These are phyloP conservation scores for Pleurotus tuber-regium DNA, from an alignment of 768 basidiomycete genomes.

Conservation along the genomic window DNA sequence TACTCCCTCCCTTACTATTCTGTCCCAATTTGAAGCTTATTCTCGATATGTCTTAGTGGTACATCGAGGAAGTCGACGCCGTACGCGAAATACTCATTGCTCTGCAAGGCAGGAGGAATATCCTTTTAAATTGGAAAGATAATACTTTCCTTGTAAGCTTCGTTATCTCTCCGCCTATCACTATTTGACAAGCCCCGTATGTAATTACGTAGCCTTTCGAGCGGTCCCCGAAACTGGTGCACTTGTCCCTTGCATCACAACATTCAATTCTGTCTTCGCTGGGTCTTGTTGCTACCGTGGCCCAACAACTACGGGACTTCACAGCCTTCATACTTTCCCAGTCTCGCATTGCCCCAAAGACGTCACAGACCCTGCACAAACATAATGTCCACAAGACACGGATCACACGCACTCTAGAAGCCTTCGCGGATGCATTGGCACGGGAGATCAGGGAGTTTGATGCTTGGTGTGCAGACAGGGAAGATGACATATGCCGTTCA, in stretches of 20 bases:
- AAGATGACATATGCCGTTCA: constrained; percentile 66
- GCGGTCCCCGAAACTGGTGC: constrained; percentile 58
- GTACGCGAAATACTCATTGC: constrained; percentile 76
- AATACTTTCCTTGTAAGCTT: constrained; percentile 29
- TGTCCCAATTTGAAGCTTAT: background rate
- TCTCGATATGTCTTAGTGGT: constrained; percentile 38
- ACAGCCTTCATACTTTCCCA: constrained; percentile 44
- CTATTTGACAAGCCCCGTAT: background rate
- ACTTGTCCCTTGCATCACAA: constrained; percentile 66
- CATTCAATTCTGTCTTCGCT: constrained; percentile 61
- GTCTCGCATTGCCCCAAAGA: constrained; percentile 18
- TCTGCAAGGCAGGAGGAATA: constrained; percentile 68
- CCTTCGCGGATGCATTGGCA: constrained; percentile 76
- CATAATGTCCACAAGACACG: constrained; percentile 17
- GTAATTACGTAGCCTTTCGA: constrained; percentile 38
- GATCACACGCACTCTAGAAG: constrained; percentile 68
- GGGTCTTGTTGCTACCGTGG: constrained; percentile 54
- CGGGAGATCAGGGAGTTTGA: constrained; percentile 57
- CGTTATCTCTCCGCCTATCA: background rate
- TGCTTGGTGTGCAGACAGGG: constrained; percentile 66
- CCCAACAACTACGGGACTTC: constrained; percentile 65
- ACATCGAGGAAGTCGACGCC: constrained; percentile 73
- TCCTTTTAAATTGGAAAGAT: constrained; percentile 44
- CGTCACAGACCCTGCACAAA: constrained; percentile 11
- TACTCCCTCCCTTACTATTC: background rate